Base-by-base conservation (phyloP, 1,284 basidiomycete genomes). In the Cystobasidium pallidum region DNA sequence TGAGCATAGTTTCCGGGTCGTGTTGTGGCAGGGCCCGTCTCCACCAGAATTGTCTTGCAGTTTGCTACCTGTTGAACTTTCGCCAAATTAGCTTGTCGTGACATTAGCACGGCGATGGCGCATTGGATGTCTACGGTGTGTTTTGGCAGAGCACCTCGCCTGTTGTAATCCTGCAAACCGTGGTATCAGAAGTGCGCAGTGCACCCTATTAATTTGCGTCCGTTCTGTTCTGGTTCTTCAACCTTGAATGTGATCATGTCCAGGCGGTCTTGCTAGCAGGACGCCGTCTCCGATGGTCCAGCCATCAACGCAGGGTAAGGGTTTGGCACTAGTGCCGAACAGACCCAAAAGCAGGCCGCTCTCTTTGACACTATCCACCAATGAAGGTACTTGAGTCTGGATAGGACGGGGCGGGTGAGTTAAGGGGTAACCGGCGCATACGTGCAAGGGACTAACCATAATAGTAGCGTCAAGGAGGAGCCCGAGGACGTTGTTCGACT, bases 401-500 rank as follows among this genome's bases (percentile, higher is more conserved):
- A 57, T 10, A 21, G 28, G 17, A 41, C 24, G 15, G 3, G 2
- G 28, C 8, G 8, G 2, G 15, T 45, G 43, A n/a, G 4, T 51
- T 51, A 34, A 41, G 65, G 52, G 17, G 36, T 36, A 32, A 45
- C 41, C 28, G 59, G n/a, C n/a, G n/a, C 45, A 55, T 32, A 39
- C 10, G 65, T 4, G 55, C 26, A 28, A 10, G 3, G 11, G 7
- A 83, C 86, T 81, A 77, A 94, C 93, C 81, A 98, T 82, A 73
- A 96, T 84, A 49, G 89, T 87, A n/a, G 91, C 89, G 80, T 97
- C 91, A 62, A 96, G 86, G 80, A 96, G 89, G 63, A 99, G 85
- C 71, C 96, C 96, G 73, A 99, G 83, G 45, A 99, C 83, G 81
- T 99, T 99, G 82, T 97, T 98, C 72, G 86, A 84, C 80, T 91